Evolutionary conservation across 257 asterid genomes (phyloP), one percentile per base, ranked within the genome.

Genomic region (Ballota nigra): DNA sequence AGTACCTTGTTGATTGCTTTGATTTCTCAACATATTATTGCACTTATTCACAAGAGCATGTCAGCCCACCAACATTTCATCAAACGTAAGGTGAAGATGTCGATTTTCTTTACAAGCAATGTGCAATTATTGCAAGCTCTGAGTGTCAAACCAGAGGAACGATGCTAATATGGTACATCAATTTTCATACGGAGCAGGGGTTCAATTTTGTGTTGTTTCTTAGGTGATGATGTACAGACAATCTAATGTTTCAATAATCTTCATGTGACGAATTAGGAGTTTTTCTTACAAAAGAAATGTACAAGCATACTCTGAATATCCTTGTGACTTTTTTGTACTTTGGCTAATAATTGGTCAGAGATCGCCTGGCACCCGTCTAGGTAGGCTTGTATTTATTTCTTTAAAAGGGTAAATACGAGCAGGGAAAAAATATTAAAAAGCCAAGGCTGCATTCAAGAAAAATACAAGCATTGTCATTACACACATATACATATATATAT

Each of bases 1-100:
- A 13, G 28, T 22, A 19, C 66, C 49, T 59, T 36, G 40, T 70
- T 65, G 55, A 58, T 34, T 28, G 53, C 56, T 45, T 69, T 58
- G 43, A 53, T 53, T 60, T 68, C 29, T 61, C 31, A 15, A 38
- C 2, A 10, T 38, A 38, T 15, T 9, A 4, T 38, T 38, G 12
- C 3, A 1, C 45, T 38, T 29, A 29, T n/a, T n/a, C n/a, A n/a
- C n/a, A n/a, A n/a, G n/a, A n/a, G n/a, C n/a, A n/a, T n/a, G n/a
- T n/a, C n/a, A n/a, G n/a, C n/a, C n/a, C n/a, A n/a, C n/a, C n/a
- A n/a, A n/a, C n/a, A n/a, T n/a, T n/a, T n/a, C n/a, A n/a, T n/a
- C n/a, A n/a, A n/a, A n/a, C n/a, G n/a, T n/a, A n/a, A n/a, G n/a
- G n/a, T n/a, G n/a, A n/a, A n/a, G n/a, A n/a, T n/a, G n/a, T n/a